Percentiles rank a stretch among this genome's conserved stretches.
These are phyloP conservation scores for Sarcodon aspratus DNA, from an alignment of 768 basidiomycete genomes.

Conservation along the genomic window DNA sequence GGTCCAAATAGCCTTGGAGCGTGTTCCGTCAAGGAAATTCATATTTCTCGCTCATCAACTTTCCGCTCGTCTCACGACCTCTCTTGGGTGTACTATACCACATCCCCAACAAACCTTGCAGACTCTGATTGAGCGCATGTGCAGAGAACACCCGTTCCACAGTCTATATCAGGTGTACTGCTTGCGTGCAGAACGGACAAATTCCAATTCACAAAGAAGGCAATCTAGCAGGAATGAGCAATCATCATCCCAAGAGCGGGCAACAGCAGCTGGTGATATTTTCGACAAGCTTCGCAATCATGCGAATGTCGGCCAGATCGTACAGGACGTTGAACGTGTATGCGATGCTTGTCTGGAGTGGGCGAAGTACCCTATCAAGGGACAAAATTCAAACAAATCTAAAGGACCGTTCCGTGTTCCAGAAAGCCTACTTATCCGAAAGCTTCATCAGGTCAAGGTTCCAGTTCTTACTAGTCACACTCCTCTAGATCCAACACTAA, in stretches of 20 bases:
- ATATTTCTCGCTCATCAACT: slow-evolving; percentile 90
- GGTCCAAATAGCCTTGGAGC: slow-evolving; percentile 34
- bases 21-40: slow-evolving; percentile 80
- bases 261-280: slow-evolving; percentile 52
- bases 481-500: slow-evolving; percentile 54
- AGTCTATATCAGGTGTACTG: slow-evolving; percentile 85
- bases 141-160: slow-evolving; percentile 89
- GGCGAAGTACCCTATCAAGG: slow-evolving; percentile 39
- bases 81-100: slow-evolving; percentile 13
- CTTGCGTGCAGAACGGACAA: slow-evolving; percentile 31
- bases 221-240: slow-evolving; percentile 33
- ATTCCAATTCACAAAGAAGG: slow-evolving; percentile 21
- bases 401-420: slow-evolving; percentile 28
- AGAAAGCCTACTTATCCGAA: slow-evolving; percentile 28
- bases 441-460: slow-evolving; percentile 46
- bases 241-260: slow-evolving; percentile 44
- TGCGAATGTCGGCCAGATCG: slow-evolving; percentile 21
- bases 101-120: slow-evolving; percentile 51
- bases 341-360: slow-evolving; percentile 62
- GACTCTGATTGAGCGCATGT: slow-evolving; percentile 60
- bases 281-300: slow-evolving; percentile 43
- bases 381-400: neutral
- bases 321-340: slow-evolving; percentile 43
- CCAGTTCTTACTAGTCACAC: slow-evolving; percentile 74
- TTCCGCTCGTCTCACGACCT: slow-evolving; percentile 69